These are phyloP conservation scores for Eimeria acervulina DNA, from an alignment of 169 alveolate species.

Conservation along the genomic window DNA sequence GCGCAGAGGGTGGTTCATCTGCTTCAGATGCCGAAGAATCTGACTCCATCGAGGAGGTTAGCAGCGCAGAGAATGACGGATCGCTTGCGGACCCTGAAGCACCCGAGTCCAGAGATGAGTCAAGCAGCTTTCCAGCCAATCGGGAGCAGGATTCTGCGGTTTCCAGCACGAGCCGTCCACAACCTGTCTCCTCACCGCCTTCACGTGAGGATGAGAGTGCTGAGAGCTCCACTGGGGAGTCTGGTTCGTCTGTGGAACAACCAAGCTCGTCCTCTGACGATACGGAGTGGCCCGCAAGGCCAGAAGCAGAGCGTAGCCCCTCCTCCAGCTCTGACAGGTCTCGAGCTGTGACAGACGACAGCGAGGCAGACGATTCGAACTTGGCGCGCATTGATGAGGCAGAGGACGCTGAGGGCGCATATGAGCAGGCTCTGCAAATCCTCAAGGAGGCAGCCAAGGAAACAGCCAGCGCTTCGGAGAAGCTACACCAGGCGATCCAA, in stretches of 20 bases:
- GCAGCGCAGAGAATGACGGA: background rate
- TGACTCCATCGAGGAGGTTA: background rate
- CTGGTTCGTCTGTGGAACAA: background rate
- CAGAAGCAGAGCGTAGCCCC: background rate
- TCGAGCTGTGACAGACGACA: background rate
- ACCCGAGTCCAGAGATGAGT: background rate
- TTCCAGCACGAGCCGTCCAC: background rate
- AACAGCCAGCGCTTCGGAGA: background rate
- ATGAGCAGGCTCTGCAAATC: background rate
- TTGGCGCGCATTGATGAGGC: background rate
- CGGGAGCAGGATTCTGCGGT: background rate
- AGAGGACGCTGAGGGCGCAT: background rate
- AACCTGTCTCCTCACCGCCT: background rate
- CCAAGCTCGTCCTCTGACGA: background rate
- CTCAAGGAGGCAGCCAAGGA: background rate
- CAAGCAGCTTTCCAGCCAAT: background rate
- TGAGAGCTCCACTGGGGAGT: background rate
- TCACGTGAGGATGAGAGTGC: background rate
- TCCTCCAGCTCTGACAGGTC: constrained; percentile 21
- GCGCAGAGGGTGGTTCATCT: background rate
- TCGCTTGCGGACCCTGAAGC: background rate
- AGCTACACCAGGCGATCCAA: background rate
- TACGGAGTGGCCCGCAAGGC: background rate
- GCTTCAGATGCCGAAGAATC: background rate
- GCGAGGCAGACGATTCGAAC: background rate